These are phyloP conservation scores for Plenodomus tracheiphilus DNA, from an alignment of 2,329 filamentous ascomycete species.

Conservation along the genomic window DNA sequence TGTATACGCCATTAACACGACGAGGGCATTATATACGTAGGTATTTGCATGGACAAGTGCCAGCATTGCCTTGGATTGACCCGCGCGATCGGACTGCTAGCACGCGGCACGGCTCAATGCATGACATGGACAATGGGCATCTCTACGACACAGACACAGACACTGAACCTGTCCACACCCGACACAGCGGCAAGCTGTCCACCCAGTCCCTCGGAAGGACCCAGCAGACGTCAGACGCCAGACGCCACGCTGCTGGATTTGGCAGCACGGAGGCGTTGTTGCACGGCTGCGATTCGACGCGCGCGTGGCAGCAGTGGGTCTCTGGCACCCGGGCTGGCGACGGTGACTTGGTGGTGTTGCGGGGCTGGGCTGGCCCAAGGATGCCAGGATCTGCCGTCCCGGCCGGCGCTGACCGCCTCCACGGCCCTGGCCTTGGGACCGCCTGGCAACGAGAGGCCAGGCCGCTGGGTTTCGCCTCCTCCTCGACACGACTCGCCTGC, in stretches of 20 bases:
- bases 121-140: background rate
- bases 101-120: background rate
- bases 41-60: no score
- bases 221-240: constrained; percentile 7
- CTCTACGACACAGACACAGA: background rate
- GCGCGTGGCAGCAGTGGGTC: constrained; percentile 7
- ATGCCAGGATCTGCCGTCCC: constrained; percentile 6
- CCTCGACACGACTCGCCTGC: constrained; percentile 12
- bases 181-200: constrained; percentile 8
- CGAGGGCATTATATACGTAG: background rate
- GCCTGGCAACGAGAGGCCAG: constrained; percentile 12
- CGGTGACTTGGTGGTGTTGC: constrained; percentile 13
- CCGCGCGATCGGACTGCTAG: background rate
- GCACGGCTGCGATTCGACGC: constrained; percentile 10
- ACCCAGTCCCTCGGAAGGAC: constrained; percentile 9
- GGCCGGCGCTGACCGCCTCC: constrained; percentile 16
- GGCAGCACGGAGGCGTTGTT: constrained; percentile 10
- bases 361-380: constrained; percentile 15
- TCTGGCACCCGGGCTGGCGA: constrained; percentile 6
- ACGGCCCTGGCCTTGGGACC: constrained; percentile 20
- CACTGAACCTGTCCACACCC: background rate
- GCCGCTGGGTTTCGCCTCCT: constrained; percentile 20
- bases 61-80: no score
- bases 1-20: background rate
- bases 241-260: constrained; percentile 7